A percentile compares a stretch with the other conserved stretches of the same genome.
These are phyloP conservation scores for Talaromyces stipitatus DNA, from an alignment of 495 filamentous ascomycete species.

Conservation along the genomic window DNA sequence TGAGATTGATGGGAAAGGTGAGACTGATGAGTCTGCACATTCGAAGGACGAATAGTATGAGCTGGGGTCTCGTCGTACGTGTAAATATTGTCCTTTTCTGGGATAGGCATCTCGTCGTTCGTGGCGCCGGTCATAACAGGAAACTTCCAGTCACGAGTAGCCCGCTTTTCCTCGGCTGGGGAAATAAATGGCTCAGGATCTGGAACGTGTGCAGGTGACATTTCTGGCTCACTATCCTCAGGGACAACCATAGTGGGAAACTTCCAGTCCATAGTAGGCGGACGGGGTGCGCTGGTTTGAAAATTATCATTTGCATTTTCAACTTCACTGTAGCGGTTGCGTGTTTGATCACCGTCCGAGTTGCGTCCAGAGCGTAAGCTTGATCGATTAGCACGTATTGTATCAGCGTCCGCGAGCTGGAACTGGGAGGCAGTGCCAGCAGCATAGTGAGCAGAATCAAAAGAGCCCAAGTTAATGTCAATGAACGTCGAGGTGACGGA, in stretches of 20 bases:
- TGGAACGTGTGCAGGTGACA: slow-evolving; percentile 8
- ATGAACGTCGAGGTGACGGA: slow-evolving; percentile 42
- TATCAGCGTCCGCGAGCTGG: slow-evolving; percentile 42
- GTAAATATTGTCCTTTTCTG: slow-evolving; percentile 7
- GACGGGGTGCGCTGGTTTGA: slow-evolving; percentile 32
- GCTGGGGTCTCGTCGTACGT: slow-evolving; percentile 17
- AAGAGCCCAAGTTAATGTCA: slow-evolving; percentile 41
- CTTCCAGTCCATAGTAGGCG: slow-evolving; percentile 44
- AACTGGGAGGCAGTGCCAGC: slow-evolving; percentile 38
- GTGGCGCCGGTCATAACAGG: slow-evolving; percentile 27
- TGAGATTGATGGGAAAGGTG: slow-evolving; percentile 15
- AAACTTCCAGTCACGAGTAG: slow-evolving; percentile 41
- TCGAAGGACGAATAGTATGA: slow-evolving; percentile 30
- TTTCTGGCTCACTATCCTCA: slow-evolving; percentile 15
- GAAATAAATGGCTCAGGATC: slow-evolving; percentile 9
- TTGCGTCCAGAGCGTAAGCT: slow-evolving; percentile 29
- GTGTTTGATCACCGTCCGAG: slow-evolving; percentile 28
- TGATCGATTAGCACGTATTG: slow-evolving; percentile 41
- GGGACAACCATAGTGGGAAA: slow-evolving; percentile 30
- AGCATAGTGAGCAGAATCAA: slow-evolving; percentile 41
- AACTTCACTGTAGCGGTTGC: slow-evolving; percentile 19
- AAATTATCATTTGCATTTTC: slow-evolving; percentile 23
- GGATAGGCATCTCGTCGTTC: slow-evolving; percentile 4
- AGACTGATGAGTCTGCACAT: slow-evolving; percentile 9
- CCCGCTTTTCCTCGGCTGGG: slow-evolving; percentile 25